These are phyloP conservation scores for Conringia planisiliqua DNA, from an alignment of 345 rosid species.

Conservation along the genomic window DNA sequence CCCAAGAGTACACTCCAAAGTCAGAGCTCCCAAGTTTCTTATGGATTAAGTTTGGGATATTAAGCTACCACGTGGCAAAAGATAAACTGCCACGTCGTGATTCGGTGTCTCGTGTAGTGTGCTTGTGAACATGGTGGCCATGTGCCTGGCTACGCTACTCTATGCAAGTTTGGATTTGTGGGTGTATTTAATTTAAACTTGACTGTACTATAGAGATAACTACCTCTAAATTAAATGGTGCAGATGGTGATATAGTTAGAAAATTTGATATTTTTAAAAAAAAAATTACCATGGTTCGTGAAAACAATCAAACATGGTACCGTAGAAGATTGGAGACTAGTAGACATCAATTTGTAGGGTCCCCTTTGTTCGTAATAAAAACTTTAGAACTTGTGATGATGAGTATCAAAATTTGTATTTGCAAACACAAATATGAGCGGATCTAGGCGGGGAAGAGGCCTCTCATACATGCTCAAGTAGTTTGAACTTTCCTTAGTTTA, in stretches of 20 bases:
- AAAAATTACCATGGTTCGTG: too few relatives aligned
- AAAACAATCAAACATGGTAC: neutral
- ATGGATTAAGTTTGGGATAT: neutral
- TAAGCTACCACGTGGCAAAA: neutral
- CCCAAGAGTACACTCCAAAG: conserved; percentile 4
- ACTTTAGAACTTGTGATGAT: neutral
- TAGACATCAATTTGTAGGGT: neutral
- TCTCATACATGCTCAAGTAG: too few relatives aligned
- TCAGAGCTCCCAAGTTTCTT: neutral
- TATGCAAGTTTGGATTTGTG: neutral
- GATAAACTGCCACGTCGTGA: neutral
- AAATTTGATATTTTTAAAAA: too few relatives aligned
- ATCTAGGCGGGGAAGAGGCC: too few relatives aligned
- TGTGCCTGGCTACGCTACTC: neutral
- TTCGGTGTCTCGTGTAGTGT: neutral
- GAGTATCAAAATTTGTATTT: too few relatives aligned
- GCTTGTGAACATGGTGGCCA: neutral
- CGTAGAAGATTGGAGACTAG: too few relatives aligned
- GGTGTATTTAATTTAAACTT: neutral
- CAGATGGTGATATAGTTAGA: too few relatives aligned
- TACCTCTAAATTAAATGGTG: too few relatives aligned
- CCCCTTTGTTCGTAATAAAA: neutral
- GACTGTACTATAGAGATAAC: neutral
- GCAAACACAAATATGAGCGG: too few relatives aligned
- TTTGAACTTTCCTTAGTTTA: too few relatives aligned